Base-by-base conservation (phyloP, 495 filamentous ascomycete species). In the Penicillium steckii region DNA sequence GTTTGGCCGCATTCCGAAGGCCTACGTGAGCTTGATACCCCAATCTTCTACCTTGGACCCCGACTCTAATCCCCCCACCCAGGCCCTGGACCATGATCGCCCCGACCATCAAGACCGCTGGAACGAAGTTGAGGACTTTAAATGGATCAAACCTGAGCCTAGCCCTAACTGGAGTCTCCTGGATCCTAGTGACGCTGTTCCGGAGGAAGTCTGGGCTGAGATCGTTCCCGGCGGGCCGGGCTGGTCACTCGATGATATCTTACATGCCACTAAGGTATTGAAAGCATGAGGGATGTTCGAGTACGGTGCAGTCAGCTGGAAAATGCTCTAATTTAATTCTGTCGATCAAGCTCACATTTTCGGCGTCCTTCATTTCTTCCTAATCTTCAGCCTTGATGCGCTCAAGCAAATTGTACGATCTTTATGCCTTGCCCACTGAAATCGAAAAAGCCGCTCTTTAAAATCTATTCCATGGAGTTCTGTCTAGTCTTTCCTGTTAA, bases 101-200 rank as follows among this genome's bases (percentile, higher is more conserved):
- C 61, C 57, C 9, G 66, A 74, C 21, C 48, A 57, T 18, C 55
- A 68, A 49, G 91, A 94, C 67, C 76, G 85, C 51, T 98, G 90
- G 88, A 82, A 89, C 59, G 83, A 95, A 61, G 86, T 98, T 12
- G 89, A 97, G 61, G 94, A 98, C 60, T 98, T 98, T 76, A 94
- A 95, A 68, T 97, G 95, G 95, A 79, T 96, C 53, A 95, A 91
- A 68, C 74, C 80, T 9, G 88, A 87, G 41, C 84, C 82, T 15
- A 96, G 89, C 57, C 94, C 94, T 1, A 91, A 98, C 65, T 98
- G 93, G 91, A 81, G 76, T 40, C 62, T 92, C 8, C 50, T 97
- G 33, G 71, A 78, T 13, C 77, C 78, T 38, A 76, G 74, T 17
- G 74, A 87, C 29, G 79, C 84, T 8, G 75, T 93, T 7, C 50